Evolutionary conservation across 805 yeast species (phyloP).

Genomic region (Monosporozyma siamensis): DNA sequence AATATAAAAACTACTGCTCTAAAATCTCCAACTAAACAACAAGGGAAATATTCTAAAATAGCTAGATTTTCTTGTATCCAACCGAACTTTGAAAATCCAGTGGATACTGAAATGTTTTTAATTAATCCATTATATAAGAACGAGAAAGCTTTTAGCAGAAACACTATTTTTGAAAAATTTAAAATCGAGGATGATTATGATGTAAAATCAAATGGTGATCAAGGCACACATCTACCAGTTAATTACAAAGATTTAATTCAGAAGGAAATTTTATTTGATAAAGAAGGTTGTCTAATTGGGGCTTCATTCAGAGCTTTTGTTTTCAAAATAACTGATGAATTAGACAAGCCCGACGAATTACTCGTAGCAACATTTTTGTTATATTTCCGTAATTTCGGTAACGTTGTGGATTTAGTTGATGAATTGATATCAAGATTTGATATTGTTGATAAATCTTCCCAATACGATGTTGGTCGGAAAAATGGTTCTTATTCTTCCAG

Average conservation of each 20-base stretch:
- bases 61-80: slow-evolving; percentile 25
- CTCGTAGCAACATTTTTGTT: slow-evolving; percentile 67
- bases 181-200: slow-evolving; percentile 18
- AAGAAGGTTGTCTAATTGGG: slow-evolving; percentile 48
- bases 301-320: slow-evolving; percentile 65
- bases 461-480: slow-evolving; percentile 27
- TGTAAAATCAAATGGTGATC: slow-evolving; percentile 8
- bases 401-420: slow-evolving; percentile 57
- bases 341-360: slow-evolving; percentile 52
- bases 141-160: slow-evolving; percentile 29
- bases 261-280: slow-evolving; percentile 34
- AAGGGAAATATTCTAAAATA: slow-evolving; percentile 7
- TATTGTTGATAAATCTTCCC: slow-evolving; percentile 31
- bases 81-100: neutral
- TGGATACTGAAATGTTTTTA: neutral
- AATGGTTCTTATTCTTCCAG: slow-evolving; percentile 34
- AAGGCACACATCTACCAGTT: slow-evolving; percentile 4
- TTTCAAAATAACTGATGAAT: slow-evolving; percentile 56
- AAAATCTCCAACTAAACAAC: slow-evolving; percentile 5
- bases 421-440: slow-evolving; percentile 61
- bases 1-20: slow-evolving; percentile 41
- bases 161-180: slow-evolving; percentile 32
- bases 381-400: slow-evolving; percentile 64
- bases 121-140: neutral
- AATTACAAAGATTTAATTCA: slow-evolving; percentile 20